phyloP scores from a whole-genome alignment of 345 rosid genomes.

The Psidium guajava region DNA sequence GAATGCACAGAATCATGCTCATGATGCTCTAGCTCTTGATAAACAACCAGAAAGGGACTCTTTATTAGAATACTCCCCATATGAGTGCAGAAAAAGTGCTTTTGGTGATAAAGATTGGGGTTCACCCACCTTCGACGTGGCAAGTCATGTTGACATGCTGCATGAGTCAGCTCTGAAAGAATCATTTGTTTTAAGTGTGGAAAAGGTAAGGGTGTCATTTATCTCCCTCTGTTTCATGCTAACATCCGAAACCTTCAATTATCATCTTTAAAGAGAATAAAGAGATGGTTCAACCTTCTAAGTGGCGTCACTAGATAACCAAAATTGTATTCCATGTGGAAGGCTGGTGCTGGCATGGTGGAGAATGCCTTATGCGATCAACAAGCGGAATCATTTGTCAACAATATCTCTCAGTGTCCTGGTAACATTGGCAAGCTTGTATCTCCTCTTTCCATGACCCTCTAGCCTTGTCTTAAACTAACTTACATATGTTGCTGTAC shows the following conservation, averaged over 20 bases:
- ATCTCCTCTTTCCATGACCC: not conserved
- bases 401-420: not conserved
- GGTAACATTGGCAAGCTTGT: not conserved
- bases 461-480: not conserved
- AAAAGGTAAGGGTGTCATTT: conserved; percentile 18
- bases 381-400: not conserved
- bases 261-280: not conserved
- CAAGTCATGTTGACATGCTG: conserved; percentile 4
- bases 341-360: not conserved
- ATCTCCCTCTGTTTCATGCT: not conserved
- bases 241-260: not conserved
- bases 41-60: not conserved
- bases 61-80: not conserved
- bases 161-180: conserved; percentile 10
- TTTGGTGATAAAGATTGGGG: conserved; percentile 2
- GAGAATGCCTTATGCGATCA: not conserved
- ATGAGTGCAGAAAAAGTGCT: not conserved
- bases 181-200: conserved; percentile 2
- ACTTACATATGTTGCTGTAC: not conserved
- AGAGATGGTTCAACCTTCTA: not conserved
- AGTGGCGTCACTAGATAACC: not conserved
- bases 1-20: not conserved
- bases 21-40: not conserved
- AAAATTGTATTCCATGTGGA: not conserved
- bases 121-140: not conserved